Evolutionary conservation across 192 early-diverging fungal genomes (phyloP).

Genomic region (Podila clonocystis): DNA sequence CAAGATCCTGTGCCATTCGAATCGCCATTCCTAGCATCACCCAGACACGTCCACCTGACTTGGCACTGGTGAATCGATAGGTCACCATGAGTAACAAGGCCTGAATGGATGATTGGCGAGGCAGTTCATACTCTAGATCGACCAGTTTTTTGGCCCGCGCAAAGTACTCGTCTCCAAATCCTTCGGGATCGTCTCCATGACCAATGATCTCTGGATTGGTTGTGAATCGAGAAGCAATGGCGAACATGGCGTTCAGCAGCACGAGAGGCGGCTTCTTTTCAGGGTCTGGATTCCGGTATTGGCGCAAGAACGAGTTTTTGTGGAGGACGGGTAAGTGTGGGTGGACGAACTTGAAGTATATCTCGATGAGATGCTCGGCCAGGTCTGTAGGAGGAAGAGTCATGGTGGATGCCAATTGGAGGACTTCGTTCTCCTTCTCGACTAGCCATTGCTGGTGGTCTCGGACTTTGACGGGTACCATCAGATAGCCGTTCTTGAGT

Average conservation of each 20-base stretch:
- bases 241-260: conserved; percentile 63
- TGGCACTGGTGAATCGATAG: conserved; percentile 75
- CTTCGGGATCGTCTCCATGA: conserved; percentile 47
- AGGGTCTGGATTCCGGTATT: conserved; percentile 44
- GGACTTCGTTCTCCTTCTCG: conserved; percentile 17
- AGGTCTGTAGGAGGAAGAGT: conserved; percentile 68
- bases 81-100: conserved; percentile 71
- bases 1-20: conserved; percentile 69
- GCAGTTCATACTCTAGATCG: conserved; percentile 72
- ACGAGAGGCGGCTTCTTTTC: conserved; percentile 50
- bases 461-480: conserved; percentile 46
- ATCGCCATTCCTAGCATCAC: conserved; percentile 67
- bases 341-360: conserved; percentile 76
- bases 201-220: conserved; percentile 53
- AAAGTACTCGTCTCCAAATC: conserved; percentile 68
- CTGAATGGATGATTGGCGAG: conserved; percentile 68
- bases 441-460: conserved; percentile 24
- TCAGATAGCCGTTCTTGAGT: conserved; percentile 60
- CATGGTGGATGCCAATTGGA: conserved; percentile 22
- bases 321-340: conserved; percentile 74
- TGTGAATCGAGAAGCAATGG: conserved; percentile 60
- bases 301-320: conserved; percentile 58
- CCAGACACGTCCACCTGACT: conserved; percentile 72
- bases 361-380: conserved; percentile 65
- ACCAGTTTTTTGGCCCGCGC: conserved; percentile 76